These are phyloP conservation scores for Botryotinia globosa DNA, from an alignment of 2,329 filamentous ascomycete genomes.

Conservation along the genomic window DNA sequence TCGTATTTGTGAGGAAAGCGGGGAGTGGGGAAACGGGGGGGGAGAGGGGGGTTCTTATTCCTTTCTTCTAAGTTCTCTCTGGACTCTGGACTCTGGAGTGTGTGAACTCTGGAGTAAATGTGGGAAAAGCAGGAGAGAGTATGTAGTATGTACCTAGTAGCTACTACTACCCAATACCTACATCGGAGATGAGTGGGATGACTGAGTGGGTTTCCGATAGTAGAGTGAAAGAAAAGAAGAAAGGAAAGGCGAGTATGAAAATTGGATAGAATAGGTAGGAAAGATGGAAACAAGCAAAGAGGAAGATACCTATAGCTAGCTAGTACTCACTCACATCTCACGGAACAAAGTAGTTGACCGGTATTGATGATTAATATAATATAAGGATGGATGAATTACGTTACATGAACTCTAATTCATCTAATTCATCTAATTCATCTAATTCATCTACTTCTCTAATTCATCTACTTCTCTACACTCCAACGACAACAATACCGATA, in stretches of 20 bases:
- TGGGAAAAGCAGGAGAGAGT: neutral
- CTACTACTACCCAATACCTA: no score
- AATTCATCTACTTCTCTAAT: neutral
- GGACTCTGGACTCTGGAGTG: neutral
- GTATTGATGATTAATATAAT: neutral
- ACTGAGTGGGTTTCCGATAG: neutral
- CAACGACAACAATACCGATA: neutral
- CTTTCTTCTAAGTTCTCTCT: neutral
- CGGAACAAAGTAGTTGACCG: neutral
- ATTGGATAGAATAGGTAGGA: neutral
- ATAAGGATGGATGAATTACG: neutral
- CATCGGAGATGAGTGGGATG: neutral
- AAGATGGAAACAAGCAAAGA: neutral
- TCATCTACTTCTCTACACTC: neutral
- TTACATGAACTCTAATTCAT: neutral
- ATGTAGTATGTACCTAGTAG: neutral
- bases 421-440: no score
- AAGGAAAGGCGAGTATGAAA: neutral
- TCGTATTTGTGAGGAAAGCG: neutral
- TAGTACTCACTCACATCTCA: neutral
- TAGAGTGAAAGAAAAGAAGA: neutral
- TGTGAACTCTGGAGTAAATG: neutral
- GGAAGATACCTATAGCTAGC: neutral
- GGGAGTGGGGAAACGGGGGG: constrained; percentile 4
- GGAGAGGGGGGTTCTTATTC: neutral